Percentiles rank a stretch among this genome's conserved stretches.
Conservation (phyloP, 495 filamentous ascomycete genomes). For the Neurospora sp. region DNA sequence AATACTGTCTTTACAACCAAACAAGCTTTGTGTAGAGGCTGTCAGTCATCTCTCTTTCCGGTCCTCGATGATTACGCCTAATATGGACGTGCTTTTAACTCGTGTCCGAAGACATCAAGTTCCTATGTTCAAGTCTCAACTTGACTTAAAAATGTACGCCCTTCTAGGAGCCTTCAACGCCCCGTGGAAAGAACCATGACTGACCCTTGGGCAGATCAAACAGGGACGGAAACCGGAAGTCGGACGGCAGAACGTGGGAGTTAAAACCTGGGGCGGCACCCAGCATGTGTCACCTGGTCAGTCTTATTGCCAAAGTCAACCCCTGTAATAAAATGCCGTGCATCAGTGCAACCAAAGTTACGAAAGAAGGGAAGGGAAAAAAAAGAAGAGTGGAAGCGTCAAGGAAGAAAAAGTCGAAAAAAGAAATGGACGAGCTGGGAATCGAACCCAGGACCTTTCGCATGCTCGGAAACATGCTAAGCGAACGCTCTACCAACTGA, state of each 20-base stretch:
- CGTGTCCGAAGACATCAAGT: background rate
- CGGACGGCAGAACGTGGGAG: background rate
- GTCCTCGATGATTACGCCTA: too few relatives aligned
- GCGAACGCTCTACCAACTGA: background rate
- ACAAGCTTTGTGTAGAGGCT: background rate
- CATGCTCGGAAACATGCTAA: background rate
- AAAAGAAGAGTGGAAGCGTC: background rate
- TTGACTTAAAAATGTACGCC: background rate
- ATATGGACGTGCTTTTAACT: background rate
- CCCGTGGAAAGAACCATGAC: background rate
- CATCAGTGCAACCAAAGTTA: too few relatives aligned
- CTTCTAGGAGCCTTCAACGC: background rate
- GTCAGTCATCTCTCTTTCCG: too few relatives aligned
- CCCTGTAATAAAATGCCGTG: too few relatives aligned
- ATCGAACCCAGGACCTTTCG: background rate
- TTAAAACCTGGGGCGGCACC: background rate
- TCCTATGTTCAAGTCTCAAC: background rate
- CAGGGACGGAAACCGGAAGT: background rate
- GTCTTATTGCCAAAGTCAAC: too few relatives aligned
- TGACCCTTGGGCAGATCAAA: background rate
- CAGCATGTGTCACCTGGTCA: too few relatives aligned
- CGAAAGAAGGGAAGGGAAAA: too few relatives aligned
- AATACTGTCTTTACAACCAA: background rate
- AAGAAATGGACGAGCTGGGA: background rate
- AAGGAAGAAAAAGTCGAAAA: background rate